phyloP scores from a whole-genome alignment of 371 early-diverging fungal species.

The Gilbertella persicaria region DNA sequence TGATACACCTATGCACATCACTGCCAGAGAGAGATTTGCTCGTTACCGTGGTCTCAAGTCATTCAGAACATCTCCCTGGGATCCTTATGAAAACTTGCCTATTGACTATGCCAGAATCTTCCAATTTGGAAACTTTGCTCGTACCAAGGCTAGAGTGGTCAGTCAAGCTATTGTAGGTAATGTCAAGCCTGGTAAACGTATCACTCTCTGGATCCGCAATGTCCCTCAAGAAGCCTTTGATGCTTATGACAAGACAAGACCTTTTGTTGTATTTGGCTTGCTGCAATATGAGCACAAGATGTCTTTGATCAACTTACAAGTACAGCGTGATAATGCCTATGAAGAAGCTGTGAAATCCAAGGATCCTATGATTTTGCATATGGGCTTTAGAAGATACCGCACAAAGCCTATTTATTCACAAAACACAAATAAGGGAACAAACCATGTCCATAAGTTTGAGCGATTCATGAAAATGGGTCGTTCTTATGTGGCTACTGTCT shows the following conservation, averaged over 20 bases:
- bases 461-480: conserved; percentile 81
- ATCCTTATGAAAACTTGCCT: conserved; percentile 96
- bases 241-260: conserved; percentile 53
- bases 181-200: conserved; percentile 62
- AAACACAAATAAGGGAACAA: conserved; percentile 76
- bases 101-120: conserved; percentile 93
- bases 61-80: conserved; percentile 95
- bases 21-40: conserved; percentile 86
- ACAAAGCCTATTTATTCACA: conserved; percentile 88
- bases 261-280: conserved; percentile 81
- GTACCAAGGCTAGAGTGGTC: conserved; percentile 75
- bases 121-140: conserved; percentile 86
- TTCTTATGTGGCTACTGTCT: conserved; percentile 79
- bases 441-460: conserved; percentile 94
- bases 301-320: conserved; percentile 81
- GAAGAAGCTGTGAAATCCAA: conserved; percentile 76
- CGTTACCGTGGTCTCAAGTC: conserved; percentile 94
- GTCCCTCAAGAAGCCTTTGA: conserved; percentile 67
- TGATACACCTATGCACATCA: conserved; percentile 85
- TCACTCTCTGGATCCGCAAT: conserved; percentile 68
- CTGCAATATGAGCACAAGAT: conserved; percentile 94
- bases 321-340: conserved; percentile 73
- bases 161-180: conserved; percentile 58
- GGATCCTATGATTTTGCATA: conserved; percentile 84
- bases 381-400: conserved; percentile 87